A percentile compares a stretch with the other conserved stretches of the same genome.
These are phyloP conservation scores for Gliomastix tumulicola DNA, from an alignment of 2,329 filamentous ascomycete species.

Conservation along the genomic window DNA sequence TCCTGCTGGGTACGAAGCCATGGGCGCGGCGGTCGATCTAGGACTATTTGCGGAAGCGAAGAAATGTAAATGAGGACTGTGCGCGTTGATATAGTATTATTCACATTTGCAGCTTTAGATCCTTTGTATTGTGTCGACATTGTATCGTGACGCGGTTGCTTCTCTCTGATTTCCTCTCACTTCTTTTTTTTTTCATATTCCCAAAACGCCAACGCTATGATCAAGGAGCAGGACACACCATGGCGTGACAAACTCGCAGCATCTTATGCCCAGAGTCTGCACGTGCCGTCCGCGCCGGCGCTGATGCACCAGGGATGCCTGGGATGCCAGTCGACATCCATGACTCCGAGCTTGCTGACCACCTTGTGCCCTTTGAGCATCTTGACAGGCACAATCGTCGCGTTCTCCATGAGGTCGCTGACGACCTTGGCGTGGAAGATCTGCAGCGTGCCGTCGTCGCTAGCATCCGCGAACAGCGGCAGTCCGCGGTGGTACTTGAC, in stretches of 20 bases:
- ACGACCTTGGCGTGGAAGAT: constrained; percentile 97
- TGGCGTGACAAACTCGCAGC: too few relatives aligned
- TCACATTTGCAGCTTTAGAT: too few relatives aligned
- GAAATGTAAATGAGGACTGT: background rate
- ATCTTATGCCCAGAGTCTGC: constrained; percentile 73
- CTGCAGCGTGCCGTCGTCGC: constrained; percentile 89
- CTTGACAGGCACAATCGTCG: constrained; percentile 93
- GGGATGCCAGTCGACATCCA: constrained; percentile 96
- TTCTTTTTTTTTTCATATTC: constrained; percentile 23
- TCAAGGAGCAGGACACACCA: too few relatives aligned
- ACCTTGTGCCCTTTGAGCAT: constrained; percentile 87
- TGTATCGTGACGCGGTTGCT: too few relatives aligned
- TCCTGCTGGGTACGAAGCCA: constrained; percentile 42
- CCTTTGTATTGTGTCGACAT: too few relatives aligned
- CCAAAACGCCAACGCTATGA: constrained; percentile 1
- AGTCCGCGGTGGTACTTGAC: constrained; percentile 79
- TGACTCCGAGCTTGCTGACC: constrained; percentile 76
- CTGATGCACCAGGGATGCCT: constrained; percentile 90
- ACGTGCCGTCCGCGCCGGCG: constrained; percentile 89
- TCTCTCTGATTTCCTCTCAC: too few relatives aligned
- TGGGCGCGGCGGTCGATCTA: constrained; percentile 49
- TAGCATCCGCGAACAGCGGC: constrained; percentile 89
- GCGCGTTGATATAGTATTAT: too few relatives aligned
- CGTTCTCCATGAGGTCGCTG: constrained; percentile 90
- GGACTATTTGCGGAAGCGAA: constrained; percentile 28